phyloP scores from a whole-genome alignment of 495 filamentous ascomycete genomes.

The Aspergillus panamensis region DNA sequence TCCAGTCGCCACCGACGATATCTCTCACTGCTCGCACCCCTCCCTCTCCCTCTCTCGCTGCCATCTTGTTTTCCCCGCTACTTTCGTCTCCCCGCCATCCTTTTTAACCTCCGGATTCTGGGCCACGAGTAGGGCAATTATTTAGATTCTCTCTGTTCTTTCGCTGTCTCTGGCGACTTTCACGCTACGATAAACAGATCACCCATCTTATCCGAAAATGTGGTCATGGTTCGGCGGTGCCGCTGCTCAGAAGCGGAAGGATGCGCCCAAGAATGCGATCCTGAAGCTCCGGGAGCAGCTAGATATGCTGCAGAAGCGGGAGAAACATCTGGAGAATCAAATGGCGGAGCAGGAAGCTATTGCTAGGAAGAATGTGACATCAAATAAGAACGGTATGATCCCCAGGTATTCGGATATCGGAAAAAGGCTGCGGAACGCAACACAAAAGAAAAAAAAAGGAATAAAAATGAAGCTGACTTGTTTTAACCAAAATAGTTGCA shows the following conservation, averaged over 20 bases:
- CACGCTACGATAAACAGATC: no score
- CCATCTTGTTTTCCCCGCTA: not conserved
- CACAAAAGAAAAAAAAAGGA: no score
- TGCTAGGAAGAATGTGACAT: constrained; percentile 83
- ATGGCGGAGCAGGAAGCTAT: constrained; percentile 90
- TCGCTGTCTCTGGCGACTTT: not conserved
- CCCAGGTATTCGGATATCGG: not conserved
- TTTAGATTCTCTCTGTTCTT: constrained; percentile 1
- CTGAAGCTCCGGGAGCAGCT: constrained; percentile 81
- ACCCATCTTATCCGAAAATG: constrained; percentile 38
- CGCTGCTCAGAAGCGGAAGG: constrained; percentile 77
- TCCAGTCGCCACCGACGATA: not conserved
- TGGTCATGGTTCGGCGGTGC: constrained; percentile 87
- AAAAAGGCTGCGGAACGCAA: not conserved
- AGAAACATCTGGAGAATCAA: constrained; percentile 84
- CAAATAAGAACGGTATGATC: constrained; percentile 73
- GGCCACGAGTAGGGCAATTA: no score
- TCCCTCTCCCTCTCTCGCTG: not conserved
- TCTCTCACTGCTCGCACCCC: not conserved
- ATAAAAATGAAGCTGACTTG: not conserved
- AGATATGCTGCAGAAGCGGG: constrained; percentile 96
- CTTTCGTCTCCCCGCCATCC: not conserved
- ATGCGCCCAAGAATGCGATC: constrained; percentile 96
- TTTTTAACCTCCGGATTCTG: not conserved
- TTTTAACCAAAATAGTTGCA: constrained; percentile 56